Evolutionary conservation across 176 grass and related monocot species (phyloP).

Genomic region (Urochloa ruziziensis): DNA sequence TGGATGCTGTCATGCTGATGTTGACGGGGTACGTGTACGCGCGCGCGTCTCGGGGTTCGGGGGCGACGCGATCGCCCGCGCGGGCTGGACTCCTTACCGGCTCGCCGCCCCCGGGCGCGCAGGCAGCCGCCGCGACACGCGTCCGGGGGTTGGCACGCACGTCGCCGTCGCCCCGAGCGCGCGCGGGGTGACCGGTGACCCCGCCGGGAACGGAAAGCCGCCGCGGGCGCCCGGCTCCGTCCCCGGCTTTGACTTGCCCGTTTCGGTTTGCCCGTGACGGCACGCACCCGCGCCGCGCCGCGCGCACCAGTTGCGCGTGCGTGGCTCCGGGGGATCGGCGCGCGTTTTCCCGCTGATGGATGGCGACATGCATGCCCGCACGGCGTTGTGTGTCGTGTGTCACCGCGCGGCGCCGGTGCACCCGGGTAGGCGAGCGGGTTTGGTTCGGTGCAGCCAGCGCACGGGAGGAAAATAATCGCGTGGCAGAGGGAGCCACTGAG

Average conservation of each 20-base stretch:
- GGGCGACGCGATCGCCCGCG: too few species aligned
- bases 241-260: constrained; percentile 22
- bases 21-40: background rate
- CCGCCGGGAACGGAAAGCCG: constrained; percentile 13
- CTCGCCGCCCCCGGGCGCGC: background rate
- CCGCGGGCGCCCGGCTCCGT: background rate
- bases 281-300: too few species aligned
- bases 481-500: too few species aligned
- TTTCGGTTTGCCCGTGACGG: background rate
- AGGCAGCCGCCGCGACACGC: constrained; percentile 3
- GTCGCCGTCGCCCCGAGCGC: background rate
- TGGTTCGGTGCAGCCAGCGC: background rate
- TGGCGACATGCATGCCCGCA: background rate
- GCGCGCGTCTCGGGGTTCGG: too few species aligned
- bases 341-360: background rate
- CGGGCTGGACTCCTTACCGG: background rate
- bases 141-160: background rate
- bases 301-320: background rate
- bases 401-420: background rate
- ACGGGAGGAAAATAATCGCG: background rate
- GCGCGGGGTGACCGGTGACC: too few species aligned
- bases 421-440: background rate
- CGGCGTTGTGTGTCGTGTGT: background rate
- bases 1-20: background rate
- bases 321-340: background rate